These are phyloP conservation scores for Pseudogymnoascus sp. DNA, from an alignment of 2,329 filamentous ascomycete genomes.

Conservation along the genomic window DNA sequence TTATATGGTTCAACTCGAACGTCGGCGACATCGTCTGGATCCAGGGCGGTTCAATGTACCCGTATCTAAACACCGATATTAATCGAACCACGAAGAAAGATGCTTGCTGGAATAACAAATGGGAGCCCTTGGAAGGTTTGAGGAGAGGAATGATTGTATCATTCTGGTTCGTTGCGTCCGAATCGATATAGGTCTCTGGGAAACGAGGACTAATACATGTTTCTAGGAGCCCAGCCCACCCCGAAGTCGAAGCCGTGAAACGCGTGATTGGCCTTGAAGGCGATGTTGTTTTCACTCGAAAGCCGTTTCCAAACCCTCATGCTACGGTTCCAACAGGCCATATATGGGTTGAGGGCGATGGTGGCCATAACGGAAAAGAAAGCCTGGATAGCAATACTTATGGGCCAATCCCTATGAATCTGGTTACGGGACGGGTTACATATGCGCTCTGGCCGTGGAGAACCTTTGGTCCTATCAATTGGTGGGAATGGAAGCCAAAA, in stretches of 20 bases:
- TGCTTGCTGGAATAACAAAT: conserved; percentile 53
- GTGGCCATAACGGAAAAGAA: conserved; percentile 50
- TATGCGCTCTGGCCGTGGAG: conserved; percentile 64
- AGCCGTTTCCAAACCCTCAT: conserved; percentile 49
- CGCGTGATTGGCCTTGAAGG: conserved; percentile 75
- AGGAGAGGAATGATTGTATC: conserved; percentile 69
- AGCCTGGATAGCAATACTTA: conserved; percentile 84
- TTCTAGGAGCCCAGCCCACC: conserved; percentile 61
- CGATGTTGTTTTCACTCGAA: conserved; percentile 63
- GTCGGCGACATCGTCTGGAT: conserved; percentile 54
- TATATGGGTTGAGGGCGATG: conserved; percentile 94
- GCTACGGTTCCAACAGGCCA: conserved; percentile 73
- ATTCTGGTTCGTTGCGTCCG: conserved; percentile 46
- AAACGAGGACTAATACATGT: background rate
- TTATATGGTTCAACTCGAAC: conserved; percentile 55
- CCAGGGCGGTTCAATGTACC: conserved; percentile 66
- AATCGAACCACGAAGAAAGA: conserved; percentile 50
- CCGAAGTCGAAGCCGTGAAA: conserved; percentile 69
- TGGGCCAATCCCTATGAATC: conserved; percentile 69
- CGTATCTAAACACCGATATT: conserved; percentile 63
- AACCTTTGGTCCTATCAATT: conserved; percentile 50
- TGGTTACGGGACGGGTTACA: conserved; percentile 70
- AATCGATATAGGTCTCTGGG: background rate
- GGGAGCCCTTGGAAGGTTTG: conserved; percentile 50
- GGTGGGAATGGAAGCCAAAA: conserved; percentile 44